Evolutionary conservation across 1,284 basidiomycete genomes (phyloP), one percentile per base, ranked within the genome.

Genomic region (Tremellales sp.): DNA sequence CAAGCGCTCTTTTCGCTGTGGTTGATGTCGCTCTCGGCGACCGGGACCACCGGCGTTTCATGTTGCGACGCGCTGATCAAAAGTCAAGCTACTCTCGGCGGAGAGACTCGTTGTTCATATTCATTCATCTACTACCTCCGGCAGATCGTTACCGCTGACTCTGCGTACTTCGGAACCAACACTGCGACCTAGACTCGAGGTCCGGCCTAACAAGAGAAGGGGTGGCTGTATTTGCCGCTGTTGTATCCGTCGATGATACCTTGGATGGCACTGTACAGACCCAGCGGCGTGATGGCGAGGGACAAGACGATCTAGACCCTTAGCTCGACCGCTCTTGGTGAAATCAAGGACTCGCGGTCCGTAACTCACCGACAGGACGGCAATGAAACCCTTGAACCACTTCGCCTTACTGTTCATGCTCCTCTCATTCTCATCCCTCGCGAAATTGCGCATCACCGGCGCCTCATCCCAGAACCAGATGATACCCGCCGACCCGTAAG

Each of bases 121-220:
- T n/a, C n/a, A n/a, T n/a, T n/a, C n/a, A n/a, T n/a, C n/a, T n/a
- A n/a, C n/a, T n/a, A n/a, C n/a, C n/a, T n/a, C n/a, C n/a, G n/a
- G n/a, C n/a, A n/a, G n/a, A n/a, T n/a, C n/a, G n/a, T n/a, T n/a
- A n/a, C n/a, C n/a, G n/a, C n/a, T n/a, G n/a, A n/a, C n/a, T n/a
- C n/a, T n/a, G n/a, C n/a, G n/a, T n/a, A n/a, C n/a, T n/a, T n/a
- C n/a, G n/a, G n/a, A n/a, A n/a, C n/a, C n/a, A n/a, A n/a, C n/a
- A n/a, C n/a, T n/a, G n/a, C n/a, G n/a, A n/a, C n/a, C n/a, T n/a
- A n/a, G n/a, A n/a, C n/a, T n/a, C n/a, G n/a, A n/a, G n/a, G n/a
- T n/a, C n/a, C n/a, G n/a, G n/a, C n/a, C 19, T 39, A 67, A 51
- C 67, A 70, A 3, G 62, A 54, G 55, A 70, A 70, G 41, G 67